Base-by-base conservation (phyloP, 1,284 basidiomycete genomes). In the Cronartium quercuum region DNA sequence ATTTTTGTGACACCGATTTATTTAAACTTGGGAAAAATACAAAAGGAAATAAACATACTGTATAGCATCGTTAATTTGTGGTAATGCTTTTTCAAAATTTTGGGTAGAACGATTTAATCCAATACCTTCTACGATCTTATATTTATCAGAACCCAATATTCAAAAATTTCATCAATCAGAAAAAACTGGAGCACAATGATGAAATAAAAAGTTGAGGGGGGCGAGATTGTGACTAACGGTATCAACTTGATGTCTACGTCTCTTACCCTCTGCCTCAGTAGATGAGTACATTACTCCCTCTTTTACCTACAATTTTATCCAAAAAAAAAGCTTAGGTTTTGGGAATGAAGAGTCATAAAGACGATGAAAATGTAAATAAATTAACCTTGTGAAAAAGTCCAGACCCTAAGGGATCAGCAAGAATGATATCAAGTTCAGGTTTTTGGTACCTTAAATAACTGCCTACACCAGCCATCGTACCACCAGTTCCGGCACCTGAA, bases 401-500 rank as follows among this genome's bases (percentile, higher is more conserved):
- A 77, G 91, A 94, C 1, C 95, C 95, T 80, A 94, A 91, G 0
- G 94, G 94, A 83, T 99, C 95, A 1, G 92, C 87, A 41, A 98
- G 85, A 3, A 90, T 88, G 13, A 96, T 85, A n/a, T 86, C 80
- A 65, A 92, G 80, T 69, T 86, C 84, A 47, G 86, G 83, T 66
- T 89, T 85, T 83, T 87, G 86, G 21, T 85, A 86, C 76, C 85
- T 96, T 64, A 98, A 83, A 80, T 86, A 96, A 58, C 85, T 86
- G 0, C 92, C 92, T 0, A 87, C 87, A 0, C 95, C 96, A 0
- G 92, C 89, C 47, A 99, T 87, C 0, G 95, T 98, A 2, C 96
- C 96, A 5, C 96, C 96, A 0, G 95, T 98, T 86, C 92, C 93
- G 76, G 94, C 94, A 0, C 96, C 96, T n/a, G 90, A 88, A 37